Evolutionary conservation across 208 protist species (phyloP), one percentile per base, ranked within the genome.

Genomic region (Acanthamoeba healyi): DNA sequence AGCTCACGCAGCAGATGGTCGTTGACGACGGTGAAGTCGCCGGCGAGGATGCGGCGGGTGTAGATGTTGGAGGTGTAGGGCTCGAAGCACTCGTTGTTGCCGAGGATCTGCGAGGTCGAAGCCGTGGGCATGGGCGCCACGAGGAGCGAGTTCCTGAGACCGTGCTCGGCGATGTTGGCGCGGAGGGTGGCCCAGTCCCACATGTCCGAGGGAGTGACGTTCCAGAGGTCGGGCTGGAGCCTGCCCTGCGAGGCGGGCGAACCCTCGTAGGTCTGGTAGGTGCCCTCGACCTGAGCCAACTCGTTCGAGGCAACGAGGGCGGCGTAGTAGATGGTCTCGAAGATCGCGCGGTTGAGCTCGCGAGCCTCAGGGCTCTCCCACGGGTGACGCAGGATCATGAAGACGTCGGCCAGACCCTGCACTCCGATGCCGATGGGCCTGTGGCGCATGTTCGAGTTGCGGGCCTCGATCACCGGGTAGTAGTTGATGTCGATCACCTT

Each of bases 61-160:
- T 99, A 99, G 89, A 99, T 99, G 97, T 99, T 99, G 34, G 98
- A 99, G 12, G 99, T 99, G 97, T 99, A 99, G 46, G 99, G 99
- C 96, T 99, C 99, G 95, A 99, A 99, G 97, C 99, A 99, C 98
- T 99, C 99, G 96, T 99, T 99, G 97, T 99, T 99, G 91, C 99
- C 99, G 42, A 99, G 97, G 94, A 99, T 99, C 91, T 99, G 99
- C 58, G 98, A 99, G 24, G 99, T 99, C 34, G 98, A 99, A 14
- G 99, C 99, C 26, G 99, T 99, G n/a, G 99, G 99, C 99, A 99
- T 99, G 46, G 99, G 99, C 19, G 99, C 99, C 1, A 99, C 91
- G 12, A 99, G 97, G 12, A 99, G 98, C n/a, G 98, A 99, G 97
- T 99, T 99, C 94, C 99, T 97, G 81, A 99, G 92, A 90, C 99